A percentile compares a stretch with the other conserved stretches of the same genome.
Conservation (phyloP, 176 grass and related monocot genomes). For the Eragrostis nindensis region DNA sequence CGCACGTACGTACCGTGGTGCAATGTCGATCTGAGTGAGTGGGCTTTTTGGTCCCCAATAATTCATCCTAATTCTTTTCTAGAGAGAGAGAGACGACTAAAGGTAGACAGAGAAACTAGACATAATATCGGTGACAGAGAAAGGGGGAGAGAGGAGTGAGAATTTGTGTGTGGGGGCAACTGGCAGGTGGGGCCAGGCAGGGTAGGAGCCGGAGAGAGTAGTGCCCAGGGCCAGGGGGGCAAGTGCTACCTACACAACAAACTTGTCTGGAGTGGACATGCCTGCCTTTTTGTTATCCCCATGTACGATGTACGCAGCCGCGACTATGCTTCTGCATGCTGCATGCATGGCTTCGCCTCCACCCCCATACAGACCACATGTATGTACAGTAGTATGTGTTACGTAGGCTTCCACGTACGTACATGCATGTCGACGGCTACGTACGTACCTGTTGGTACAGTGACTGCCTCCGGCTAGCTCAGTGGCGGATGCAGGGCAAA, state of each 20-base stretch:
- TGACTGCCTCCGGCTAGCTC: neutral
- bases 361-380: no score
- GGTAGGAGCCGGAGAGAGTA: constrained; percentile 16
- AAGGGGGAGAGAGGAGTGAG: neutral
- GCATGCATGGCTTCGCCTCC: neutral
- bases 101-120: constrained; percentile 31
- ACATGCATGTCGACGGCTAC: neutral
- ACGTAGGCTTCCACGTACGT: neutral
- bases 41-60: constrained; percentile 63
- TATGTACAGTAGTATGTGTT: neutral
- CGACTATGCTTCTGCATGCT: neutral
- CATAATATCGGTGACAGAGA: constrained; percentile 17
- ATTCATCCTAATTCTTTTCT: constrained; percentile 10
- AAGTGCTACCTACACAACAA: constrained; percentile 20
- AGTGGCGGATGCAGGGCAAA: no score
- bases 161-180: neutral
- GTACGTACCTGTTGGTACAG: neutral
- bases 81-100: constrained; percentile 22
- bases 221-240: no score
- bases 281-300: neutral
- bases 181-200: neutral
- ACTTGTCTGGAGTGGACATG: neutral
- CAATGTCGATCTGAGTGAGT: constrained; percentile 16
- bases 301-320: neutral
- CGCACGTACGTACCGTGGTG: constrained; percentile 44